Evolutionary conservation across 306 rosid species (phyloP).

Genomic region (Cicer pinnatifidum): DNA sequence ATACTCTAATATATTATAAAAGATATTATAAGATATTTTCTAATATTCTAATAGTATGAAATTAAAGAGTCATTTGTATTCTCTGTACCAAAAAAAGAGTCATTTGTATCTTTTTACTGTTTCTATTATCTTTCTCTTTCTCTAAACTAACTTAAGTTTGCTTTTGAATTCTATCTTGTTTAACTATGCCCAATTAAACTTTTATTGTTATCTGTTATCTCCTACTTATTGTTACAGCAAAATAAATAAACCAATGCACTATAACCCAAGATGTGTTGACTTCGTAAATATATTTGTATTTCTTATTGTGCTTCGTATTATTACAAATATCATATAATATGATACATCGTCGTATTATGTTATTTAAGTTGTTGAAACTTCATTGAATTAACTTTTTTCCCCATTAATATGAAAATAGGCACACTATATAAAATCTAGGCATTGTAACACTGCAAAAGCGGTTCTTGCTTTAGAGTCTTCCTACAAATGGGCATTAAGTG

Average conservation of each 20-base stretch:
- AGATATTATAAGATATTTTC: too few species aligned
- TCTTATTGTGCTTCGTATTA: constrained; percentile 30
- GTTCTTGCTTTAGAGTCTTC: constrained; percentile 80
- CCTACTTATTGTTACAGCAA: constrained; percentile 32
- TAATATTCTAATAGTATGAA: neutral
- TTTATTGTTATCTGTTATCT: neutral
- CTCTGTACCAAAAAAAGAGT: too few species aligned
- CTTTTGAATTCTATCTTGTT: constrained; percentile 9
- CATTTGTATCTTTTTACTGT: neutral
- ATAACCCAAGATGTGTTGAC: constrained; percentile 16
- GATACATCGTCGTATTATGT: neutral
- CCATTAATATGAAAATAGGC: constrained; percentile 57
- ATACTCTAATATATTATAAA: too few species aligned
- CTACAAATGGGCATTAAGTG: constrained; percentile 93
- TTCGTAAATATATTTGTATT: neutral
- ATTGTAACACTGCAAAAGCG: constrained; percentile 78
- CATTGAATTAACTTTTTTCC: constrained; percentile 19
- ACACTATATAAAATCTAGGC: constrained; percentile 74
- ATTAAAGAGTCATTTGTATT: neutral
- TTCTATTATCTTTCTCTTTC: constrained; percentile 7
- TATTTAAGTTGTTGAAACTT: constrained; percentile 22
- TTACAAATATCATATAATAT: neutral
- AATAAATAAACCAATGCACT: constrained; percentile 8
- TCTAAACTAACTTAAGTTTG: neutral
- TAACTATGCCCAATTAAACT: constrained; percentile 10